Evolutionary conservation across 805 yeast genomes (phyloP), one percentile per base, ranked within the genome.

Genomic region (Pichia kluyveri): DNA sequence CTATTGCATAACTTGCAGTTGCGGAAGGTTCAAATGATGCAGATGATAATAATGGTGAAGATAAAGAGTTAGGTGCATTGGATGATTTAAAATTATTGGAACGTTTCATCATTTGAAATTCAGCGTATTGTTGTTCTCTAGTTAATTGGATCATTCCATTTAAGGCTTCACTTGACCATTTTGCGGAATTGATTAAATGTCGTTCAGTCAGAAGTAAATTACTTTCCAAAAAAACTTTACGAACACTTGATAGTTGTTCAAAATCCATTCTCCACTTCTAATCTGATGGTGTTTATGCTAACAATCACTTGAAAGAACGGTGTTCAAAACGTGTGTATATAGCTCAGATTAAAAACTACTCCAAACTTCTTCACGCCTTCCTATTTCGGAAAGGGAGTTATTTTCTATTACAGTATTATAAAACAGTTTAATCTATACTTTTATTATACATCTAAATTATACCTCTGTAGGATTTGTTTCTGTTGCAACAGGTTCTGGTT

Each of bases 171-270:
- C 44, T 39, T 9, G 49, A 45, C 49, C 56, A 47, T 26, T 43
- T 38, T 50, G 52, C 15, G 43, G 48, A 31, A 50, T 51, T 26
- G 50, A 56, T 11, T 52, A 52, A 41, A 36, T 65, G n/a, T 46
- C 51, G 38, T 5, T 48, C 51, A 4, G 18, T 23, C n/a, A 48
- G 30, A 10, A 41, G 7, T 11, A 18, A 23, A 14, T 28, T 34
- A 36, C 51, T 48, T 30, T 48, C 45, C 6, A 48, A 34, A 8
- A 48, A 44, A 1, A 31, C 32, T 18, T 44, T 44, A 26, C 48
- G 40, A 9, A 48, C 15, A 31, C 19, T 27, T 2, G 42, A 39
- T 27, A 37, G 34, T 15, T 43, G 46, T 12, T 48, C 51, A 48
- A 48, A 48, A 37, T 48, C 51, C 51, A 48, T 48, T 8, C 37